Conservation (phyloP, 108 stramenopile genomes). For the Skeletonema grethae region DNA sequence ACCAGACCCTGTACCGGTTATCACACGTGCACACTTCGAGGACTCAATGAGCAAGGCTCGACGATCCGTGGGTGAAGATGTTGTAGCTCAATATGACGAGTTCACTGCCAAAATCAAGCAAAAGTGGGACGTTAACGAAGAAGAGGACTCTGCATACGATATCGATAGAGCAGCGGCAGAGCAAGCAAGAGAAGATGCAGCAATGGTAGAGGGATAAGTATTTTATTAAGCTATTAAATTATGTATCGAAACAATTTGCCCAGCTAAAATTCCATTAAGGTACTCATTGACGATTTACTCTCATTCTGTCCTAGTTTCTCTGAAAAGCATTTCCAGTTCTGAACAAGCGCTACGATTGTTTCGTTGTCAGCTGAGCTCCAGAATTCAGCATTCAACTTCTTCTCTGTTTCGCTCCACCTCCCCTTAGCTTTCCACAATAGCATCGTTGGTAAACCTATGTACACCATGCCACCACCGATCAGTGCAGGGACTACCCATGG, state of each 20-base stretch:
- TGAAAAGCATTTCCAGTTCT: constrained; percentile 22
- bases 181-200: constrained; percentile 76
- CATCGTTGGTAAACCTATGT: constrained; percentile 68
- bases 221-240: background rate
- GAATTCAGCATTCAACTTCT: constrained; percentile 50
- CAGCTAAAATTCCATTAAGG: background rate
- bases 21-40: constrained; percentile 86
- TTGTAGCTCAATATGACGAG: constrained; percentile 87
- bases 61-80: constrained; percentile 84
- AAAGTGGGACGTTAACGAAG: constrained; percentile 71
- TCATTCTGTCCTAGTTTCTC: background rate
- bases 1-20: constrained; percentile 80
- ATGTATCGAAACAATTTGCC: background rate
- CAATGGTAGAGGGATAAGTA: constrained; percentile 1
- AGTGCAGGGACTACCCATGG: constrained; percentile 73
- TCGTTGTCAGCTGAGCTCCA: constrained; percentile 41
- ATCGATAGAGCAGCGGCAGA: constrained; percentile 81
- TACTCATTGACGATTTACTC: background rate
- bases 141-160: constrained; percentile 69
- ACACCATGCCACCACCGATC: constrained; percentile 70
- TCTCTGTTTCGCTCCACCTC: constrained; percentile 45
- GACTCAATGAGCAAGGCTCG: constrained; percentile 90
- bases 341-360: constrained; percentile 44
- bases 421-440: constrained; percentile 47
- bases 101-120: constrained; percentile 88